Conservation (phyloP, 108 stramenopile species). For the Fragilaria radians region DNA sequence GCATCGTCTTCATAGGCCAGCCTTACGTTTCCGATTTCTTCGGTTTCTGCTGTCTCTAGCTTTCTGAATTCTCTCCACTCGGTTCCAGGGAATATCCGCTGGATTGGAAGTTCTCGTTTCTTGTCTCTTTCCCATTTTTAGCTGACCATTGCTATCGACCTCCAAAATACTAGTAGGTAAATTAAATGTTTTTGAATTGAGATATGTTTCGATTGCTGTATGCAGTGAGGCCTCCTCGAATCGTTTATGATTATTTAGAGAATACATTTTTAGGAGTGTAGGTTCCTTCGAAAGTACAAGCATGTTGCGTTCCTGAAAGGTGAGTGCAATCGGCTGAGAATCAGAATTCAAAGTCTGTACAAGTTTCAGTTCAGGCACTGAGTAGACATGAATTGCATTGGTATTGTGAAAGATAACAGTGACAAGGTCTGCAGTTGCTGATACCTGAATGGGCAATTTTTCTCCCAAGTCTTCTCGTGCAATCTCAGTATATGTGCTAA, state of each 20-base stretch:
- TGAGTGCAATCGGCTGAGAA: slow-evolving; percentile 34
- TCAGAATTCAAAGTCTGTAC: slow-evolving; percentile 30
- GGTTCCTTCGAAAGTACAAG: slow-evolving; percentile 47
- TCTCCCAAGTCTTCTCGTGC: slow-evolving; percentile 11
- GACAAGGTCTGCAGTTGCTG: slow-evolving; percentile 12
- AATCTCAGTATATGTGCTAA: slow-evolving; percentile 26
- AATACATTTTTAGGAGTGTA: slow-evolving; percentile 31
- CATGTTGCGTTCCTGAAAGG: slow-evolving; percentile 24
- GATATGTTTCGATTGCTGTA: slow-evolving; percentile 3
- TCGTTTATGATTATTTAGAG: slow-evolving; percentile 1
- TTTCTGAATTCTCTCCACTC: neutral
- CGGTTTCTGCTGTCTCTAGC: neutral
- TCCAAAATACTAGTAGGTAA: slow-evolving; percentile 62
- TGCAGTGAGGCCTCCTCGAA: slow-evolving; percentile 14
- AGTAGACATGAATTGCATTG: slow-evolving; percentile 30
- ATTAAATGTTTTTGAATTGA: slow-evolving; percentile 2
- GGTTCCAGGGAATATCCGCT: neutral
- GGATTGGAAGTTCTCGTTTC: slow-evolving; percentile 27
- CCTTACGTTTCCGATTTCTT: neutral
- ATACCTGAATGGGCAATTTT: slow-evolving; percentile 4
- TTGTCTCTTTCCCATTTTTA: slow-evolving; percentile 26
- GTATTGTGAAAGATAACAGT: slow-evolving; percentile 35
- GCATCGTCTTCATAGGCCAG: neutral
- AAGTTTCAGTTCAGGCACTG: slow-evolving; percentile 3
- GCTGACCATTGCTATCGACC: slow-evolving; percentile 23